phyloP scores from a whole-genome alignment of 345 rosid species.

The Brassica carinata region DNA sequence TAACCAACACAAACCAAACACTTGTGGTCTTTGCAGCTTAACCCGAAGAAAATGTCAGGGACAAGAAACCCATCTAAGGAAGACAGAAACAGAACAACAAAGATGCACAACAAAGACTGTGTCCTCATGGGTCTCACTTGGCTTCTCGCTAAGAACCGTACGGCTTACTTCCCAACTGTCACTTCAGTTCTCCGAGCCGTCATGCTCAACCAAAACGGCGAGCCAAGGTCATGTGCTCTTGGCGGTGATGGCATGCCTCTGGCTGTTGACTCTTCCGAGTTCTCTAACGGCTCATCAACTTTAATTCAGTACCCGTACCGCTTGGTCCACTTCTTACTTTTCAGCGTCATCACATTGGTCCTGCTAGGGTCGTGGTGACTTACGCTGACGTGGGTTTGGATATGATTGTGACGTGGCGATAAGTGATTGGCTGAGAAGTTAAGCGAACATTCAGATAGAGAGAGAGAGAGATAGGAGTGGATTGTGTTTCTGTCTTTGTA shows the following conservation, averaged over 20 bases:
- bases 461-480: background rate
- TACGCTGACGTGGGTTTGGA: conserved; percentile 6
- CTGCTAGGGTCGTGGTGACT: conserved; percentile 21
- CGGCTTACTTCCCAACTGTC: conserved; percentile 78
- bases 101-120: conserved; percentile 88
- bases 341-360: conserved; percentile 30
- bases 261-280: conserved; percentile 77
- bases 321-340: conserved; percentile 23
- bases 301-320: conserved; percentile 1
- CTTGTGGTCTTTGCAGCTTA: conserved; percentile 50
- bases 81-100: conserved; percentile 63
- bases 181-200: conserved; percentile 79
- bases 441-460: conserved; percentile 30
- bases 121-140: conserved; percentile 94
- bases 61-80: conserved; percentile 55
- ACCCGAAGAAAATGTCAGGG: conserved; percentile 49
- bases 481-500: conserved; percentile 32
- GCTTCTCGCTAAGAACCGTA: conserved; percentile 82
- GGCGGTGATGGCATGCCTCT: conserved; percentile 85
- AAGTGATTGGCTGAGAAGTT: conserved; percentile 10
- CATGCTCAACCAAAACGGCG: conserved; percentile 57
- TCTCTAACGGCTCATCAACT: conserved; percentile 49
- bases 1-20: background rate
- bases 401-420: conserved; percentile 19
- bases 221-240: conserved; percentile 74